Conservation (phyloP, 257 asterid genomes). For the Hygrophila difformis region DNA sequence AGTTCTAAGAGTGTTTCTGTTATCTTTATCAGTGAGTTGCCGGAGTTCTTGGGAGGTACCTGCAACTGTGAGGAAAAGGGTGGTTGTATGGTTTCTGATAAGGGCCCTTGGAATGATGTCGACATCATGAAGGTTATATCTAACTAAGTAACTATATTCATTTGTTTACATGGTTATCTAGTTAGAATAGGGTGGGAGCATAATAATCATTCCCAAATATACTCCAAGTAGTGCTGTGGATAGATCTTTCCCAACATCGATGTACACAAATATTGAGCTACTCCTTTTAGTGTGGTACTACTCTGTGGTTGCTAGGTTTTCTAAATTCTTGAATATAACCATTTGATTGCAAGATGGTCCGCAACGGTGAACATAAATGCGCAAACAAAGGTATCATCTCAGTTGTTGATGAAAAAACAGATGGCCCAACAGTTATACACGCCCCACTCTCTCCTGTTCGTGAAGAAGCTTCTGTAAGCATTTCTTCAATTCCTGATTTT, state of each 20-base stretch:
- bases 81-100: slow-evolving; percentile 88
- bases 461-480: slow-evolving; percentile 48
- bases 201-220: too few species aligned
- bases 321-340: background rate
- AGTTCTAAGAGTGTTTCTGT: slow-evolving; percentile 1
- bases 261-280: too few species aligned
- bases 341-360: slow-evolving; percentile 56
- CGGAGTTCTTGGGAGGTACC: slow-evolving; percentile 94
- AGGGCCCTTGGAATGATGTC: slow-evolving; percentile 93
- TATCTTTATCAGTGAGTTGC: slow-evolving; percentile 65
- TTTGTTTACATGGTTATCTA: background rate
- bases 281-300: too few species aligned
- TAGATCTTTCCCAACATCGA: too few species aligned
- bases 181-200: too few species aligned
- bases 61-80: slow-evolving; percentile 90
- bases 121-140: slow-evolving; percentile 71
- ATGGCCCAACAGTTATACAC: slow-evolving; percentile 11
- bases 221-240: too few species aligned
- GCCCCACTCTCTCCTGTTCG: slow-evolving; percentile 40
- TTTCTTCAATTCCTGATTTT: background rate
- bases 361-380: slow-evolving; percentile 69
- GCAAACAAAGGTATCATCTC: slow-evolving; percentile 42
- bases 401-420: slow-evolving; percentile 43
- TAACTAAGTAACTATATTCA: background rate
- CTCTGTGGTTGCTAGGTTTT: background rate